Evolutionary conservation across 2,329 filamentous ascomycete species (phyloP).

Genomic region (Cryoendolithus antarcticus): DNA sequence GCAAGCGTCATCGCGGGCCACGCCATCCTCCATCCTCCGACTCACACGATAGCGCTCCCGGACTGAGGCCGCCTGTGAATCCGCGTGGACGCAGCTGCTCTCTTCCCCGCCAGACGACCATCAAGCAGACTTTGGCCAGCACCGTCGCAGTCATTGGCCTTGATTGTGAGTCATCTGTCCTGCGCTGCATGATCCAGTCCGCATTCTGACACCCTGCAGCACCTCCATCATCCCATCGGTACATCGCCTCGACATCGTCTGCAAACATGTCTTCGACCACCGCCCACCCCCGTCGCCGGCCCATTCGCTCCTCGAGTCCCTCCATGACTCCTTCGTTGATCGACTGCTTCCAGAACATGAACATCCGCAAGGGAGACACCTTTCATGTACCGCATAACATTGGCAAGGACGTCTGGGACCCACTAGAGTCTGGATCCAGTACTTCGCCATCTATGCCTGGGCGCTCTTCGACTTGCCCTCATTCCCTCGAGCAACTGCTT

Average conservation of each 20-base stretch:
- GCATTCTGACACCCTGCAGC: too few relatives aligned
- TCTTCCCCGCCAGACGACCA: too few relatives aligned
- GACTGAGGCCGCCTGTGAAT: too few relatives aligned
- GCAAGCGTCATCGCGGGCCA: too few relatives aligned
- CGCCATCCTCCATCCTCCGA: too few relatives aligned
- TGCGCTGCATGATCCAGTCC: conserved; percentile 1
- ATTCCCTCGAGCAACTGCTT: conserved; percentile 36
- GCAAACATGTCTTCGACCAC: conserved; percentile 11
- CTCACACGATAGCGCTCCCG: too few relatives aligned
- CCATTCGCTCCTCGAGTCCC: conserved; percentile 22
- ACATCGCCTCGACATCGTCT: neutral
- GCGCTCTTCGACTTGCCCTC: conserved; percentile 37
- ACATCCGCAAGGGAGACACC: conserved; percentile 36
- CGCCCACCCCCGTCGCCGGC: conserved; percentile 34
- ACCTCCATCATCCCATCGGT: conserved; percentile 1
- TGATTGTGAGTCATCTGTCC: conserved; percentile 3
- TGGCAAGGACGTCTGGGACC: conserved; percentile 27
- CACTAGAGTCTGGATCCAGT: conserved; percentile 15
- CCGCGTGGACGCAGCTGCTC: too few relatives aligned
- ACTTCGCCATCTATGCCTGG: conserved; percentile 28
- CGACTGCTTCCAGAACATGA: conserved; percentile 29
- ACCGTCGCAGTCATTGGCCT: neutral
- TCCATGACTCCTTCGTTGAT: conserved; percentile 25
- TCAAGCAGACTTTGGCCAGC: too few relatives aligned
- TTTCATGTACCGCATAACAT: conserved; percentile 35